Evolutionary conservation across 352 stramenopile genomes (phyloP), one percentile per base, ranked within the genome.

Genomic region (Pythium inflatum): DNA sequence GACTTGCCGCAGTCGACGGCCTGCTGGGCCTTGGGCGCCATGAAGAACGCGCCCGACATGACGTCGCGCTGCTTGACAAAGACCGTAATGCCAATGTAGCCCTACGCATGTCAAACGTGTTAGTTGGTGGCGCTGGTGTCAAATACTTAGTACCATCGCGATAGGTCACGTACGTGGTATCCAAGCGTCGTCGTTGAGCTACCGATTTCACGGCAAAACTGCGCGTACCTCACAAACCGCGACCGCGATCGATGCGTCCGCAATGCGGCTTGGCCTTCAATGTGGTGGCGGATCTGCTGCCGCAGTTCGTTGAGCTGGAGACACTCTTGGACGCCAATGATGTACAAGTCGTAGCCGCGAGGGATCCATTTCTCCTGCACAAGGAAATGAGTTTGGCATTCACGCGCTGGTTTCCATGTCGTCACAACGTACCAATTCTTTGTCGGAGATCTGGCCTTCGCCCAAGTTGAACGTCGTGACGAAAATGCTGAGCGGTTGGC

Each of bases 321-420:
- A 74, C 91, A 97, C 62, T 97, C 91, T 58, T 97, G 88, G 5
- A 97, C 74, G 4, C 87, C 90, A 63, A 97, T 92, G 31, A 93
- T 85, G 67, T 97, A 97, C 36, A 97, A 76, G 48, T 97, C 88
- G 45, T 92, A 71, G 28, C 88, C 90, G 13, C 62, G 66, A 7
- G 88, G 87, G 20, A 97, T 91, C 91, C 91, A 97, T 62, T 90
- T 87, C 24, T 80, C 73, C 73, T 88, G 22, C 31, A 53, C 71
- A 56, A 62, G 36, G 24, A 50, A 31, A 48, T 56, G 2, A 70
- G 31, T 68, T n/a, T 3, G 11, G 8, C 4, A 50, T 28, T 41
- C 27, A 34, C n/a, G n/a, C n/a, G n/a, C n/a, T n/a, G n/a, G n/a
- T 16, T 34, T 22, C 5, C 40, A 67, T 50, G 9, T 2, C 33